Evolutionary conservation across 371 early-diverging fungal genomes (phyloP), one percentile per base, ranked within the genome.

Genomic region (Choanephora cucurbitarum): DNA sequence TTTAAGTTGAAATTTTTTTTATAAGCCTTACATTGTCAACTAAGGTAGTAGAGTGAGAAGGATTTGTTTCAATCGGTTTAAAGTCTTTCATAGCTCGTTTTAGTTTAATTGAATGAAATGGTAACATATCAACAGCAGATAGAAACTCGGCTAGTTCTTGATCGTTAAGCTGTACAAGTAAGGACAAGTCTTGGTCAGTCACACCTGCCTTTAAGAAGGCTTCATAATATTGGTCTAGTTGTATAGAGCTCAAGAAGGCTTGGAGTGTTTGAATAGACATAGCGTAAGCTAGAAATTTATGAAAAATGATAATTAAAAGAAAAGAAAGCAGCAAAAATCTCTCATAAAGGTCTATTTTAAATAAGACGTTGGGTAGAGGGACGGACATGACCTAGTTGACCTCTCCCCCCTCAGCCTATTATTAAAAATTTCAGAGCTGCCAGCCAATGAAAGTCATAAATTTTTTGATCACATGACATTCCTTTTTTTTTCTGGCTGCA

Each of bases 71-170:
- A n/a, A n/a, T n/a, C n/a, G n/a, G n/a, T 31, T 49, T 63, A 0
- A 77, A 64, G 44, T 76, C 69, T 17, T 79, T 69, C 18, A 83
- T 44, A 6, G 70, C 69, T 17, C 60, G 69, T 55, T 76, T 73
- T 33, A 83, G 73, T 39, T 68, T 68, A 42, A 77, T 63, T 0
- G 67, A 63, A 58, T 81, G 83, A 62, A 83, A 83, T 11, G 81
- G 81, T 15, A 74, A 57, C 80, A 83, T 79, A 2, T 72, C 60
- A 5, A 83, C 58, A 8, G 71, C 69, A 2, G 62, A 58, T 37
- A 75, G 42, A 44, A 83, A 66, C 49, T 76, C 80, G 40, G 49
- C 60, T 23, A 83, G 59, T 21, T 80, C 83, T 9, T 70, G 67
- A 8, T 83, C 83, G 53, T 73, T 75, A 52, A 83, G 73, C 3